Evolutionary conservation across 345 rosid genomes (phyloP).

Genomic region (Ceriops tagal): DNA sequence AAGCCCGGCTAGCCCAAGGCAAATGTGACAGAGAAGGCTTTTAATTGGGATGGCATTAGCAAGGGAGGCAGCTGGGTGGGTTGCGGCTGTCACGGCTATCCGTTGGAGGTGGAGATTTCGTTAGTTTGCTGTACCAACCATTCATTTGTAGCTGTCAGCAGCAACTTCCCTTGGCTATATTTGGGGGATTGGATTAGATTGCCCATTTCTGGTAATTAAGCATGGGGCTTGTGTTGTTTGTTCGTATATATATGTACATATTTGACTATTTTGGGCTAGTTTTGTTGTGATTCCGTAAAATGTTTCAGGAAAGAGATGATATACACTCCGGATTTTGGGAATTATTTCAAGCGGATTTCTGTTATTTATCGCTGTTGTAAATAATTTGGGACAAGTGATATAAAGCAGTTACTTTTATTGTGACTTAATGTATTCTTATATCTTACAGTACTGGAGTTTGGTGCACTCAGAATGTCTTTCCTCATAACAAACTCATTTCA

Average conservation of each 20-base stretch:
- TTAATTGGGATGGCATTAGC: constrained; percentile 12
- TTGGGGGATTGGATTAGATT: not conserved
- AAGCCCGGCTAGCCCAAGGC: constrained; percentile 6
- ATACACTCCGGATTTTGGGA: no score
- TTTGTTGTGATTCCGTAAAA: no score
- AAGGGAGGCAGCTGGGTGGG: not conserved
- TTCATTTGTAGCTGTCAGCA: constrained; percentile 13
- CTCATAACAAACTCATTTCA: no score
- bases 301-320: no score
- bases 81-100: constrained; percentile 13
- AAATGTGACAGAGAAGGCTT: not conserved
- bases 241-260: not conserved
- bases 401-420: no score
- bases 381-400: no score
- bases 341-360: no score
- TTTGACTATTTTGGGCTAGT: no score
- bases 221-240: not conserved
- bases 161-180: not conserved
- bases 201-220: not conserved
- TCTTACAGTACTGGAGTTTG: no score
- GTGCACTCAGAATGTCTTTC: no score
- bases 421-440: no score
- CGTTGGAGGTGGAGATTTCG: constrained; percentile 1
- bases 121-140: constrained; percentile 3
- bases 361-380: no score